phyloP scores from a whole-genome alignment of 179 eudicot species.

The Spinacia oleracea region DNA sequence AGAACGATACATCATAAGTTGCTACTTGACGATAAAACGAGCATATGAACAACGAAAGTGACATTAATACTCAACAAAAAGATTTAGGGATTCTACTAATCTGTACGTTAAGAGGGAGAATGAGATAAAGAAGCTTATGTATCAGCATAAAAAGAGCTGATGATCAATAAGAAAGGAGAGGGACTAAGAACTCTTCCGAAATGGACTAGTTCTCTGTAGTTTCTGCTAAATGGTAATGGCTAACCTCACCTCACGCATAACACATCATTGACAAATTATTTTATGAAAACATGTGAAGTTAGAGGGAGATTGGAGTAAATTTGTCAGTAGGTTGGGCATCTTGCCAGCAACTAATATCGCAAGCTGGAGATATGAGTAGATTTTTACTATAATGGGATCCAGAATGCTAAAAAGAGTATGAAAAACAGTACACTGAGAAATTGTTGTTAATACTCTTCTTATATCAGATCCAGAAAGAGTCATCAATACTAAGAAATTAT shows the following conservation, averaged over 20 bases:
- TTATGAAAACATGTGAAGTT: neutral
- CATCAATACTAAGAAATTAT: neutral
- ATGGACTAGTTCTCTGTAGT: neutral
- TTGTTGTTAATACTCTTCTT: too few species aligned
- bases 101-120: neutral
- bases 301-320: neutral
- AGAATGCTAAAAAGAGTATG: neutral
- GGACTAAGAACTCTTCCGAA: neutral
- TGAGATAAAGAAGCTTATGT: neutral
- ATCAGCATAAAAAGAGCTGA: neutral
- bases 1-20: neutral
- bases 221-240: neutral
- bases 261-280: neutral
- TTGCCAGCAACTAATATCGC: neutral
- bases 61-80: neutral
- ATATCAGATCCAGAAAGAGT: neutral
- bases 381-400: neutral
- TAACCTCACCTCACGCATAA: conserved; percentile 12
- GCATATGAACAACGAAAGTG: neutral
- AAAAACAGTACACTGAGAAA: neutral
- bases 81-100: neutral
- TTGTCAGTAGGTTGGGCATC: neutral
- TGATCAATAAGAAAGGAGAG: neutral
- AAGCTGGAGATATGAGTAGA: neutral
- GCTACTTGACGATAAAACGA: neutral